Evolutionary conservation across 2,329 filamentous ascomycete species (phyloP), one percentile per base, ranked within the genome.

Genomic region (Ceratocystis eucalypticola): DNA sequence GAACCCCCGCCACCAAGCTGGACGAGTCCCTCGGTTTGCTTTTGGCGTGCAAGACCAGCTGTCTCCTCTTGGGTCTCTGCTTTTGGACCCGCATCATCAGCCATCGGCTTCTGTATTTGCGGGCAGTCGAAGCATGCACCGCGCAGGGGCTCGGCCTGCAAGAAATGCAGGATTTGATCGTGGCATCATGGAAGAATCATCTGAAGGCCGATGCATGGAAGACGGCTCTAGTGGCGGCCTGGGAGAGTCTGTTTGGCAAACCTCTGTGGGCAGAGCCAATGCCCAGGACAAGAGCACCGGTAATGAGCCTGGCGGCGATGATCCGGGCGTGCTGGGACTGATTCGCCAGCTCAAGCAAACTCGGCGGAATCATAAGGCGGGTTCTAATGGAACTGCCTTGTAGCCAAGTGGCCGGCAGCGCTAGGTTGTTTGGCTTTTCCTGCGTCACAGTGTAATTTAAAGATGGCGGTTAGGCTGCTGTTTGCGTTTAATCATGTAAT

Each of bases 21-120:
- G 41, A 22, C 37, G 64, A 33, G 57, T 41, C 15, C n/a, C 64
- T n/a, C 53, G 66, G 53, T 61, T 68, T 64, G 48, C 50, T 6
- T 10, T 30, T 22, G 28, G 0, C 89, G 93, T 72, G 88, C 90
- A 0, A 86, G 85, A 2, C 78, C 76, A 79, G 62, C 77, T 82
- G 3, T 88, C 85, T 8, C 87, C 87, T 3, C 86, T 89, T 81
- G 83, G 85, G 20, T 91, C 88, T 1, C 83, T 89, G 70, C 78
- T 92, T 1, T 78, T 92, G 1, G 88, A 92, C 74, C 85, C 88
- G 1, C 88, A 89, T 72, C 86, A 92, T 69, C 88, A 91, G 68
- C 88, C 88, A 5, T 77, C 41, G 5, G 37, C 80, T 1, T 76
- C 77, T 1, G 78, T 80, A 8, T 76, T 77, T 4, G 73, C 78